Percentiles rank a stretch among this genome's conserved stretches.
These are phyloP conservation scores for Tylopilus felleus DNA, from an alignment of 768 basidiomycete species.

Conservation along the genomic window DNA sequence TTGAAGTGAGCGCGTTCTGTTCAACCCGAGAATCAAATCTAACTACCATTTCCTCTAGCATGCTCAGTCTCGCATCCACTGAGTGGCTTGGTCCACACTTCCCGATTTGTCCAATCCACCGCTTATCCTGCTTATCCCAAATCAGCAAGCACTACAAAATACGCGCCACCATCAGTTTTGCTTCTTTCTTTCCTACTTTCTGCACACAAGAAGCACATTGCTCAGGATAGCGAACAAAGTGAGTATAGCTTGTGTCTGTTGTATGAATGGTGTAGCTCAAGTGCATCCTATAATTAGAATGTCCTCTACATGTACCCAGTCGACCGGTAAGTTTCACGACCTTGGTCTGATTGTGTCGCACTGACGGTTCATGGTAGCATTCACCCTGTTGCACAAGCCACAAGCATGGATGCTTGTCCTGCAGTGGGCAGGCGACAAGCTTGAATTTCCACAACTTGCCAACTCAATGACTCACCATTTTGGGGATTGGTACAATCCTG, in stretches of 20 bases:
- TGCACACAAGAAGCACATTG: neutral
- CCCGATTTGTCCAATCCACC: too few relatives aligned
- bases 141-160: neutral
- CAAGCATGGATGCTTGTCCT: neutral
- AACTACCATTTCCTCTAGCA: too few relatives aligned
- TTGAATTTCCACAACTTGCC: neutral
- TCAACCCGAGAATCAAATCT: too few relatives aligned
- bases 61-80: too few relatives aligned
- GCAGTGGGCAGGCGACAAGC: neutral
- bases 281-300: neutral
- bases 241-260: too few relatives aligned
- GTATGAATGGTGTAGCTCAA: neutral
- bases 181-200: neutral
- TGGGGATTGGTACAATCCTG: neutral
- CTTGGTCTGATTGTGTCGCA: neutral
- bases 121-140: too few relatives aligned
- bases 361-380: neutral
- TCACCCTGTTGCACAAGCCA: neutral
- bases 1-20: too few relatives aligned
- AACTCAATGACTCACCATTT: neutral
- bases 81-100: too few relatives aligned
- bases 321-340: neutral
- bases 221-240: too few relatives aligned
- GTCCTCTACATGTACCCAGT: neutral
- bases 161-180: neutral